Percentiles rank a stretch among this genome's conserved stretches.
Evolutionary conservation across 805 yeast genomes (phyloP).

Genomic region (Ogataea glucozyma): DNA sequence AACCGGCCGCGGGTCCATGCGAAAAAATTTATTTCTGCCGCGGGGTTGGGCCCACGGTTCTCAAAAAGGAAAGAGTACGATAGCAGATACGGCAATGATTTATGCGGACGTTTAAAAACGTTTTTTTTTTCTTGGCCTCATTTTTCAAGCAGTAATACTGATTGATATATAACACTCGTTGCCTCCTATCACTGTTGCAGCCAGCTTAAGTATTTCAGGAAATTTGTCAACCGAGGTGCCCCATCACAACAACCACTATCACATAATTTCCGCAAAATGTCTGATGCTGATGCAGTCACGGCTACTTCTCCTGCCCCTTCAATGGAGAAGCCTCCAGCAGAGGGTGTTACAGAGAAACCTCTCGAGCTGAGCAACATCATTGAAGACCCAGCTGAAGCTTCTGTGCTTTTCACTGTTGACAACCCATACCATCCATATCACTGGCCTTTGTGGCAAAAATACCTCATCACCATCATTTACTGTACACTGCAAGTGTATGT

Average conservation of each 20-base stretch:
- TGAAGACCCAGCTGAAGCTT: conserved; percentile 32
- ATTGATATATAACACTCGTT: too few species aligned
- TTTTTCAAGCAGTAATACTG: neutral
- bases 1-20: neutral
- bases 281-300: conserved; percentile 2
- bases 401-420: conserved; percentile 28
- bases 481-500: conserved; percentile 35
- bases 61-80: neutral
- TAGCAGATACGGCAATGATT: conserved; percentile 8
- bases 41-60: conserved; percentile 1
- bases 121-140: neutral
- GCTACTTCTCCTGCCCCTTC: conserved; percentile 6
- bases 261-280: neutral
- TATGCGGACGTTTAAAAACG: conserved; percentile 1
- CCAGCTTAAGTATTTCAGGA: neutral
- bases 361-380: conserved; percentile 27
- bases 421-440: conserved; percentile 37
- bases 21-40: neutral
- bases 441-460: conserved; percentile 32
- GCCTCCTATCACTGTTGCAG: too few species aligned
- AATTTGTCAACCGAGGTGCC: neutral
- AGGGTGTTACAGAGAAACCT: conserved; percentile 22
- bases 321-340: conserved; percentile 11
- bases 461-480: conserved; percentile 28
- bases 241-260: neutral